Conservation (phyloP, 192 early-diverging fungal species). For the Rhizophagus sp. region DNA sequence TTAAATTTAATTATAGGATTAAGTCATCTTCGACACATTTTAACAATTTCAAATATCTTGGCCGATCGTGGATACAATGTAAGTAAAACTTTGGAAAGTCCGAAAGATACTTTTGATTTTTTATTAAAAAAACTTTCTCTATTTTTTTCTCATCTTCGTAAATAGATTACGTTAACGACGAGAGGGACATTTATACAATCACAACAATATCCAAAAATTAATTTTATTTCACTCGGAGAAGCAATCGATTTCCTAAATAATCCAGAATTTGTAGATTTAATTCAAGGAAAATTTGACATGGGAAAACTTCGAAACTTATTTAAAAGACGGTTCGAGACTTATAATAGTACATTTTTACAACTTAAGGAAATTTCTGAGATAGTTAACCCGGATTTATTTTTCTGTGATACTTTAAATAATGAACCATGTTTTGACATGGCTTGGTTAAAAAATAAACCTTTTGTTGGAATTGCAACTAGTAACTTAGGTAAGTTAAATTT, state of each 20-base stretch:
- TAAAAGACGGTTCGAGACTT: not conserved
- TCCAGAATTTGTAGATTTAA: not conserved
- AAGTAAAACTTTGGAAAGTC: too few relatives aligned
- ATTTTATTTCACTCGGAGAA: not conserved
- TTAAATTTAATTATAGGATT: not conserved
- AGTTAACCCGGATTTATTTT: not conserved
- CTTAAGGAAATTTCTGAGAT: not conserved
- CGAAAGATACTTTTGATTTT: not conserved
- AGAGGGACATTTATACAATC: not conserved
- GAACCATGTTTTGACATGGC: slow-evolving; percentile 8
- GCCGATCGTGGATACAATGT: not conserved
- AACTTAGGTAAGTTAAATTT: not conserved
- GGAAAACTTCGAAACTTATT: not conserved
- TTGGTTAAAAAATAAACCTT: not conserved
- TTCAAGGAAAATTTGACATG: not conserved
- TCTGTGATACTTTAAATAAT: not conserved
- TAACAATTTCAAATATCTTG: not conserved
- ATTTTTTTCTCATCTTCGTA: not conserved
- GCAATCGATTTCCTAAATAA: not conserved
- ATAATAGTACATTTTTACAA: not conserved
- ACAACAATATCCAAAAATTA: not conserved
- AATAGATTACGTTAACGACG: not conserved
- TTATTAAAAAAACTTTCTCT: not conserved
- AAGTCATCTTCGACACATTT: not conserved
- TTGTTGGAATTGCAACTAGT: not conserved